phyloP scores from a whole-genome alignment of 2,329 filamentous ascomycete species.

The Neopestalotiopsis sp. region DNA sequence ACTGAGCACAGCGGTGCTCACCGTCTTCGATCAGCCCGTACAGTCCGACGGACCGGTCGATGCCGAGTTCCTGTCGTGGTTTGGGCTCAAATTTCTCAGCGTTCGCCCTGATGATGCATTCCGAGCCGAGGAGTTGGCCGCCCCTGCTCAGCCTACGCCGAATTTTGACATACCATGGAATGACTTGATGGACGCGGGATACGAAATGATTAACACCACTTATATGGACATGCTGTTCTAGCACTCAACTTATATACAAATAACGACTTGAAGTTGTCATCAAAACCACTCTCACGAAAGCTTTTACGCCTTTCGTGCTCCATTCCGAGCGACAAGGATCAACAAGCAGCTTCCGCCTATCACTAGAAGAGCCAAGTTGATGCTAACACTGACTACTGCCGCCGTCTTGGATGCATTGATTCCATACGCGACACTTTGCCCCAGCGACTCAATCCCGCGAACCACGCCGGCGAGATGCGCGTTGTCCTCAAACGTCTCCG shows the following conservation, averaged over 20 bases:
- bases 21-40: neutral
- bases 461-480: slow-evolving; percentile 1
- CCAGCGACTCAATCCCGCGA: neutral
- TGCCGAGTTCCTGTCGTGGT: neutral
- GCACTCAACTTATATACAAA: neutral
- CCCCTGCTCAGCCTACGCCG: neutral
- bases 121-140: neutral
- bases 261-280: too few relatives aligned
- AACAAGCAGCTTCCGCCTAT: neutral
- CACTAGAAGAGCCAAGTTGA: neutral
- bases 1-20: neutral
- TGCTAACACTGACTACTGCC: neutral
- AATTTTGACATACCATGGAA: neutral
- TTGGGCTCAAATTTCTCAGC: neutral
- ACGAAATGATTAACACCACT: neutral
- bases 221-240: neutral
- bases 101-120: neutral
- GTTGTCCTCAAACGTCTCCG: neutral
- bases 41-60: neutral
- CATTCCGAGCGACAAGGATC: neutral
- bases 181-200: neutral
- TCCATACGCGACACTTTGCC: neutral
- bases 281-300: neutral
- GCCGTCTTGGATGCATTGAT: neutral
- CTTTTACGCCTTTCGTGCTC: neutral